Evolutionary conservation across 208 protist species (phyloP), one percentile per base, ranked within the genome.

Genomic region (Trypanosoma boissoni): DNA sequence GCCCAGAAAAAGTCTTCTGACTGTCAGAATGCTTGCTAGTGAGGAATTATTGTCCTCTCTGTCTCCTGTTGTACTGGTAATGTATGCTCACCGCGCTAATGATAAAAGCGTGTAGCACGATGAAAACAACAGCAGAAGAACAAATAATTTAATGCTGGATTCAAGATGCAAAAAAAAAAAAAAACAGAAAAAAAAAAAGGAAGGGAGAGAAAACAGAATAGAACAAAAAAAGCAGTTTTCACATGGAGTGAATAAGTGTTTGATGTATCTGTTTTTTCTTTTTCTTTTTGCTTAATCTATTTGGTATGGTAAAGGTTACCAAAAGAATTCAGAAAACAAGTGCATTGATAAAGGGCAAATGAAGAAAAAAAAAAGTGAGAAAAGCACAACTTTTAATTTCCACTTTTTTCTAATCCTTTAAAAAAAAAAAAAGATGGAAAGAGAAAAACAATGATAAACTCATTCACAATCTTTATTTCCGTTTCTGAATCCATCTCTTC

Each of bases 221-320:
- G 37, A 54, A 29, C 16, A 29, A 6, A 54, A 54, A 31, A 36
- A 10, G 6, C 4, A 52, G 6, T 52, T 7, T 29, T 23, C 9
- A 5, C 4, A 8, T 27, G 20, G 26, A 36, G 2, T 9, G 20
- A 36, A 48, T 8, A 9, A 7, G 23, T 48, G n/a, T 48, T 9
- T 21, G 23, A 21, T 21, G n/a, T 48, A 20, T 7, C 10, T 21
- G n/a, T 28, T 41, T 42, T 54, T 27, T 64, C 41, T 9, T n/a
- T 42, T 50, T 26, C n/a, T 54, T 48, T 27, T 27, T 57, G n/a
- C n/a, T n/a, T n/a, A n/a, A 20, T 23, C 51, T 62, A 51, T 71
- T 42, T 51, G 23, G 2, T 14, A 52, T 29, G 18, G n/a, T 31
- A 48, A 26, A 48, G 16, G 23, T 18, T 34, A 24, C 4, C 23